Conservation (phyloP, 2,329 filamentous ascomycete genomes). For the Ascocoryne sarcoides region DNA sequence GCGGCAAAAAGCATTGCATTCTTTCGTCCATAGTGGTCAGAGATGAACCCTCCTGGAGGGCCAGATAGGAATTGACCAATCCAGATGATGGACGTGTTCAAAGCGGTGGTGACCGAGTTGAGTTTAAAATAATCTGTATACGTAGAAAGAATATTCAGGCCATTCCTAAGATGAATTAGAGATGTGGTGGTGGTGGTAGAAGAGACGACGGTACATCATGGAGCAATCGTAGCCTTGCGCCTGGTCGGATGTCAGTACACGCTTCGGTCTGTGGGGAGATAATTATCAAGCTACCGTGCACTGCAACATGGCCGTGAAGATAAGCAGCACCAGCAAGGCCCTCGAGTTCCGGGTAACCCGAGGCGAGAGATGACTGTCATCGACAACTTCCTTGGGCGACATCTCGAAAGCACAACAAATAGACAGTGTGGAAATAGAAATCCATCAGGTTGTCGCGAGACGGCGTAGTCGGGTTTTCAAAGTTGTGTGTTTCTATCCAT, state of each 20-base stretch:
- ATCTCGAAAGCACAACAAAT: too few species aligned
- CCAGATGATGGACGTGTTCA: conserved; percentile 48
- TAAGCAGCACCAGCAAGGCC: neutral
- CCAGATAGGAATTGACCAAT: conserved; percentile 41
- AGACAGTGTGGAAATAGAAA: too few species aligned
- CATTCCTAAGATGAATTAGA: conserved; percentile 30
- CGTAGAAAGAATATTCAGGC: conserved; percentile 46
- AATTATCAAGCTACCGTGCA: neutral
- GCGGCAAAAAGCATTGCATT: conserved; percentile 16
- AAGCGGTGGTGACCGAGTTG: conserved; percentile 40
- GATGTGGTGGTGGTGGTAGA: neutral
- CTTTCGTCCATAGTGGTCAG: conserved; percentile 31
- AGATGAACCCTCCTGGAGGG: conserved; percentile 31
- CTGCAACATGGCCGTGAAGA: neutral
- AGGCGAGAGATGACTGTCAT: neutral
- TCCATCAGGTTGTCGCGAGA: too few species aligned
- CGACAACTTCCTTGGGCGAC: too few species aligned
- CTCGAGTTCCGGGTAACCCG: neutral
- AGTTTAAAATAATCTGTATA: conserved; percentile 49
- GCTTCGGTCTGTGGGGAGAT: neutral
- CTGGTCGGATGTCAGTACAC: conserved; percentile 1
- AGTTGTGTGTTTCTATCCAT: too few species aligned
- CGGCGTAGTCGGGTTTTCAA: too few species aligned
- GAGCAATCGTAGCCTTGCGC: conserved; percentile 19
- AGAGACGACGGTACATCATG: conserved; percentile 8